Evolutionary conservation across 805 yeast genomes (phyloP).

Genomic region (Danielia oregonensis): DNA sequence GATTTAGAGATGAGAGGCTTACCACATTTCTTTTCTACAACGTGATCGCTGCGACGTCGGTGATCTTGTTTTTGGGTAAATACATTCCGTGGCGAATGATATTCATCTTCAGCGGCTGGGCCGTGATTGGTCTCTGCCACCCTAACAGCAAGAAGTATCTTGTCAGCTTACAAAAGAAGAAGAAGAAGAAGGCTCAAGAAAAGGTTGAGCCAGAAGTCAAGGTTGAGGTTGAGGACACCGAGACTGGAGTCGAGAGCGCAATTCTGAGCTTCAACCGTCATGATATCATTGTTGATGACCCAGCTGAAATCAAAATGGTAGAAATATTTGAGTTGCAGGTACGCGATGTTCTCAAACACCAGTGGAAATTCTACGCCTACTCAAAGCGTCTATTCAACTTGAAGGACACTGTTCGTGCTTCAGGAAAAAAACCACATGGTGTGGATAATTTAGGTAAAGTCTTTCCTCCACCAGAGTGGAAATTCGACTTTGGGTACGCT

Average conservation of each 20-base stretch:
- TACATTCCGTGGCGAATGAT: slow-evolving; percentile 64
- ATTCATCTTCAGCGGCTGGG: slow-evolving; percentile 60
- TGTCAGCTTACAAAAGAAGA: slow-evolving; percentile 8
- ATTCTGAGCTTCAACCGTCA: slow-evolving; percentile 37
- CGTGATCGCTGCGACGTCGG: slow-evolving; percentile 25
- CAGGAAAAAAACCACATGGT: slow-evolving; percentile 63
- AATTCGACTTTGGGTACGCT: slow-evolving; percentile 49
- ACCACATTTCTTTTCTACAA: slow-evolving; percentile 57
- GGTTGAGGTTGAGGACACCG: not conserved
- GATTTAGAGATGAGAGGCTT: slow-evolving; percentile 64
- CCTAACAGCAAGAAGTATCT: slow-evolving; percentile 47
- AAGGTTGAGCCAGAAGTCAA: slow-evolving; percentile 1
- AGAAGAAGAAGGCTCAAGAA: slow-evolving; percentile 1
- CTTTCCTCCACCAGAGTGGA: slow-evolving; percentile 71
- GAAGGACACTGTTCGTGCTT: slow-evolving; percentile 35
- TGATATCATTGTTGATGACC: slow-evolving; percentile 67
- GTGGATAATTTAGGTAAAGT: slow-evolving; percentile 51
- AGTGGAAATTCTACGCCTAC: slow-evolving; percentile 61
- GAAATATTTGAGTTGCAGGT: slow-evolving; percentile 76
- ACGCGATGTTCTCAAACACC: slow-evolving; percentile 54
- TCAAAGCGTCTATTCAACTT: slow-evolving; percentile 54
- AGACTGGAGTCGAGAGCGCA: slow-evolving; percentile 7
- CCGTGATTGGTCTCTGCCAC: slow-evolving; percentile 47
- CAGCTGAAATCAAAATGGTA: slow-evolving; percentile 56
- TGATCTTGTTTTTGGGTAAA: slow-evolving; percentile 42